These are phyloP conservation scores for Wickerhamiella kazuoi DNA, from an alignment of 805 yeast species.

Conservation along the genomic window DNA sequence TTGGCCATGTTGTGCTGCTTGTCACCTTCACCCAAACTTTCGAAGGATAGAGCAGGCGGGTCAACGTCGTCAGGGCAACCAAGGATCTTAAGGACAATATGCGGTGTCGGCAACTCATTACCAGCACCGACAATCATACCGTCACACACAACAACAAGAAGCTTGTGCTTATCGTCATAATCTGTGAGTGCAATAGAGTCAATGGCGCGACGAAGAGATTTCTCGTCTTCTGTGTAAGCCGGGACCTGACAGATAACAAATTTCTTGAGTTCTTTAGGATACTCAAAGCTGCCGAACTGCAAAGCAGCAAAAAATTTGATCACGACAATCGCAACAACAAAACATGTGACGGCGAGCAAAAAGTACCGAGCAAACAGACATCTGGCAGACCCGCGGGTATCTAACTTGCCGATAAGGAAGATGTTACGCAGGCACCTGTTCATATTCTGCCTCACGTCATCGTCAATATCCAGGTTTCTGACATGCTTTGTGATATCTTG, in stretches of 20 bases:
- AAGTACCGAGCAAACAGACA: conserved; percentile 28
- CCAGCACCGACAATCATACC: conserved; percentile 48
- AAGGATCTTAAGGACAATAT: conserved; percentile 37
- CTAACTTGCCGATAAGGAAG: conserved; percentile 25
- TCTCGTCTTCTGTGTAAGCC: conserved; percentile 44
- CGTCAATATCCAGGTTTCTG: conserved; percentile 14
- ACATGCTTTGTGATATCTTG: conserved; percentile 20
- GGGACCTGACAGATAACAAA: conserved; percentile 32
- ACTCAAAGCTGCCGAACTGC: conserved; percentile 21
- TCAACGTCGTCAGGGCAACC: conserved; percentile 35
- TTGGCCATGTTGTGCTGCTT: conserved; percentile 50
- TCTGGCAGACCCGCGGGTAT: conserved; percentile 23
- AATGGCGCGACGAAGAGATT: conserved; percentile 35
- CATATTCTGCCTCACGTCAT: conserved; percentile 14
- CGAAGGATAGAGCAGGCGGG: conserved; percentile 35
- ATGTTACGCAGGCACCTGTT: conserved; percentile 23
- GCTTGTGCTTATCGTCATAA: conserved; percentile 41
- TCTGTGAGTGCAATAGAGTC: conserved; percentile 42
- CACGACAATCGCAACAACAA: conserved; percentile 22
- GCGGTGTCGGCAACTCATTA: conserved; percentile 40
- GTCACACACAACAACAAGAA: conserved; percentile 40
- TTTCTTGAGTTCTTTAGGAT: conserved; percentile 24
- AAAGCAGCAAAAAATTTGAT: conserved; percentile 26
- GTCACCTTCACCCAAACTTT: conserved; percentile 41
- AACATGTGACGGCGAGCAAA: conserved; percentile 23